Conservation (phyloP, 768 basidiomycete species). For the Kwoniella newhampshirensis region DNA sequence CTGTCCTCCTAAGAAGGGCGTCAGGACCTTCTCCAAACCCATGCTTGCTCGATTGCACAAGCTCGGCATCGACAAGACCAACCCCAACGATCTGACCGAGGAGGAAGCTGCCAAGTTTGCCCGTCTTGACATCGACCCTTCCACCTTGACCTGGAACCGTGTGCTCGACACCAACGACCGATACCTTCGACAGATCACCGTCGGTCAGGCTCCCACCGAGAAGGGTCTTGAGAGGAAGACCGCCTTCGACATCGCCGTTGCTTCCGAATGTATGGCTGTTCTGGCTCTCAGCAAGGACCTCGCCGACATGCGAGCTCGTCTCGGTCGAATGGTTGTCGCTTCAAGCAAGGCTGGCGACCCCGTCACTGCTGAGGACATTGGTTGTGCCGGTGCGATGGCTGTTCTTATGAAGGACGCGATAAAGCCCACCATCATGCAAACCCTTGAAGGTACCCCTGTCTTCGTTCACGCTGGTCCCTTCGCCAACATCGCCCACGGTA, state of each 20-base stretch:
- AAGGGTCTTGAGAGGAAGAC: conserved; percentile 82
- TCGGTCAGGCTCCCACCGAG: conserved; percentile 88
- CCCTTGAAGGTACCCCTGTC: conserved; percentile 94
- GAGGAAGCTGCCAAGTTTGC: conserved; percentile 89
- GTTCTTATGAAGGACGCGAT: conserved; percentile 98
- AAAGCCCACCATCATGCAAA: conserved; percentile 99
- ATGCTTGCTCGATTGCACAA: conserved; percentile 95
- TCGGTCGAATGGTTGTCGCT: conserved; percentile 96
- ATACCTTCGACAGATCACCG: conserved; percentile 87
- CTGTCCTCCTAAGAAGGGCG: conserved; percentile 88
- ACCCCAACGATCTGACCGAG: conserved; percentile 85
- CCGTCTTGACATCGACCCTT: conserved; percentile 83
- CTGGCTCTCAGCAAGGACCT: conserved; percentile 84
- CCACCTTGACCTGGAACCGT: conserved; percentile 94
- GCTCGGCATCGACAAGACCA: conserved; percentile 89
- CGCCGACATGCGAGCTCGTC: conserved; percentile 73
- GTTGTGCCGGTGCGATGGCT: conserved; percentile 89
- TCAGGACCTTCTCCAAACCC: conserved; percentile 88
- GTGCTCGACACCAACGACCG: conserved; percentile 96
- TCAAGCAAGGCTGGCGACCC: conserved; percentile 86
- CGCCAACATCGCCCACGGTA: conserved; percentile 96
- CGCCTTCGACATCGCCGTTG: conserved; percentile 95
- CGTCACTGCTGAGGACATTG: conserved; percentile 93
- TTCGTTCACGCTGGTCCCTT: conserved; percentile 99
- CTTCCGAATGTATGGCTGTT: conserved; percentile 97